Evolutionary conservation across 1,284 basidiomycete genomes (phyloP).

Genomic region (Inonotus obliquus): DNA sequence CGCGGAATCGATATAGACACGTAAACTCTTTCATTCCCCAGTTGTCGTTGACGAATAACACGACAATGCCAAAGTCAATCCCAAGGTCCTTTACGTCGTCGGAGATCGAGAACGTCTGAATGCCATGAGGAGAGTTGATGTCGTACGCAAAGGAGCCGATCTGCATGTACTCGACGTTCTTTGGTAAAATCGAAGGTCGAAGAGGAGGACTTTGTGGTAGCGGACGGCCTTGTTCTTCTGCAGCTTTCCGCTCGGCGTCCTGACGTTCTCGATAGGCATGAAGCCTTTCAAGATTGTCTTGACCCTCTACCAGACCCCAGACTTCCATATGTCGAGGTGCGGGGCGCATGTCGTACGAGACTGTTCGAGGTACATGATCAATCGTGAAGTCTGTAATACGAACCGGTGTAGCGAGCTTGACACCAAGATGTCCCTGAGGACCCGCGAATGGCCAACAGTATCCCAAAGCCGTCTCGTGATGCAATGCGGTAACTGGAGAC

Average conservation of each 20-base stretch:
- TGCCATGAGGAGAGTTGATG: constrained; percentile 54
- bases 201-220: constrained; percentile 32
- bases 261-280: constrained; percentile 43
- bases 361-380: constrained; percentile 80
- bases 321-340: constrained; percentile 87
- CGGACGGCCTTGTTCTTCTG: constrained; percentile 35
- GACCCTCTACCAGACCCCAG: constrained; percentile 82
- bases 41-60: constrained; percentile 76
- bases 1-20: constrained; percentile 86
- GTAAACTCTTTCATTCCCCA: constrained; percentile 84
- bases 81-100: constrained; percentile 62
- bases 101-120: constrained; percentile 84
- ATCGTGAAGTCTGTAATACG: constrained; percentile 77
- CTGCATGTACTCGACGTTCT: constrained; percentile 56
- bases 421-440: constrained; percentile 72
- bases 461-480: constrained; percentile 77
- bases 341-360: constrained; percentile 72
- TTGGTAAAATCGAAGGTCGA: constrained; percentile 52
- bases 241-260: constrained; percentile 29
- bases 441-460: constrained; percentile 94
- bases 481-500: constrained; percentile 79
- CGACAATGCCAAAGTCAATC: constrained; percentile 78
- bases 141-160: constrained; percentile 83
- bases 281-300: constrained; percentile 62
- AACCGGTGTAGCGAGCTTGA: constrained; percentile 68